phyloP scores from a whole-genome alignment of 306 rosid genomes.

The Dalbergia cultrata region DNA sequence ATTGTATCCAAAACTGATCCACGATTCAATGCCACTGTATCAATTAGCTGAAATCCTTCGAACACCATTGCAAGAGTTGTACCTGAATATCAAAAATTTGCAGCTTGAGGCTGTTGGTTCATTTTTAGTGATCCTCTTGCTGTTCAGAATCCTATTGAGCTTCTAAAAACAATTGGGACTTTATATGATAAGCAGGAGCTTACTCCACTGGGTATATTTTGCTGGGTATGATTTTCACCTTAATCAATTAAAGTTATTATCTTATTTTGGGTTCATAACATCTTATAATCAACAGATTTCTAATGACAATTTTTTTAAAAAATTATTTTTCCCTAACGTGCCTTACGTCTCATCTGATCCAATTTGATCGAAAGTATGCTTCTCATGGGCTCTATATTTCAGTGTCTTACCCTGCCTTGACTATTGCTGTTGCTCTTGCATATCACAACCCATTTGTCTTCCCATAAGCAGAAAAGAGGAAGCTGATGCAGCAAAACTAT shows the following conservation, averaged over 20 bases:
- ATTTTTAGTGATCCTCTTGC: slow-evolving; percentile 92
- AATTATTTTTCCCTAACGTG: background rate
- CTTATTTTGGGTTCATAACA: background rate
- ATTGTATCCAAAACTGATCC: slow-evolving; percentile 85
- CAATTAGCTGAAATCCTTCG: slow-evolving; percentile 96
- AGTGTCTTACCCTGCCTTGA: slow-evolving; percentile 89
- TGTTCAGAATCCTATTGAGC: slow-evolving; percentile 93
- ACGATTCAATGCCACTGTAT: slow-evolving; percentile 87
- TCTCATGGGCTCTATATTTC: too few relatives aligned
- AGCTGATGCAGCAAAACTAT: slow-evolving; percentile 86
- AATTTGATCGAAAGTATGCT: slow-evolving; percentile 44
- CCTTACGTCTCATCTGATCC: slow-evolving; percentile 37
- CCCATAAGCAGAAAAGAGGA: slow-evolving; percentile 90
- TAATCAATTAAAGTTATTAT: slow-evolving; percentile 12
- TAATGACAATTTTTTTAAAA: background rate
- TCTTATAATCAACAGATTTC: background rate
- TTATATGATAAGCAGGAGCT: slow-evolving; percentile 88
- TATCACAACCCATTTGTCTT: slow-evolving; percentile 92
- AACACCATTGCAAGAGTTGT: slow-evolving; percentile 96
- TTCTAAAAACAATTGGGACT: slow-evolving; percentile 91
- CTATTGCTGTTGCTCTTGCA: slow-evolving; percentile 94
- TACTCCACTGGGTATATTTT: slow-evolving; percentile 82
- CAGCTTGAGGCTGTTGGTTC: slow-evolving; percentile 91
- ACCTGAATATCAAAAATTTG: slow-evolving; percentile 90
- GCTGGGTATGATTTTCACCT: slow-evolving; percentile 39